These are phyloP conservation scores for Gossypium stocksii DNA, from an alignment of 345 rosid species.

Conservation along the genomic window DNA sequence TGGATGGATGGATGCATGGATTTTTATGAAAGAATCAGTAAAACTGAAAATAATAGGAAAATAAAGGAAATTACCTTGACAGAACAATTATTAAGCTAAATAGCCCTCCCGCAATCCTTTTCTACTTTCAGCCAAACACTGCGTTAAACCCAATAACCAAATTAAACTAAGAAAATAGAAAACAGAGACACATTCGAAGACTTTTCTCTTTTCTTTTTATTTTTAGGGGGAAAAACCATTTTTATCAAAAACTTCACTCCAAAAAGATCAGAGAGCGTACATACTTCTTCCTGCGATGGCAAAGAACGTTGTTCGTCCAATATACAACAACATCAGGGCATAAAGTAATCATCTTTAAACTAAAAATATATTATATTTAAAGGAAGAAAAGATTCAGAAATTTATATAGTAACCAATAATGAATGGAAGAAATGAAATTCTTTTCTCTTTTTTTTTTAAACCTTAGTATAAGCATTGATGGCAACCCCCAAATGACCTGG, in stretches of 20 bases:
- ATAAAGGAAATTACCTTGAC: slow-evolving; percentile 46
- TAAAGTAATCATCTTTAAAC: slow-evolving; percentile 61
- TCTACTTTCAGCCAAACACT: slow-evolving; percentile 87
- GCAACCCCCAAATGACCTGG: slow-evolving; percentile 78
- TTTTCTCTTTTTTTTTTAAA: slow-evolving; percentile 1
- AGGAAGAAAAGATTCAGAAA: not conserved
- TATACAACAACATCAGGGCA: slow-evolving; percentile 79
- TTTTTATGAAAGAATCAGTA: not conserved
- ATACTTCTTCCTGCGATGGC: slow-evolving; percentile 85
- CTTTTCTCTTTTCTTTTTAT: not conserved
- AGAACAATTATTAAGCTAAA: slow-evolving; percentile 59
- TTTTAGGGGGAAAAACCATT: no score
- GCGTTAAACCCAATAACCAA: slow-evolving; percentile 8
- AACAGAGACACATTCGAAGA: not conserved
- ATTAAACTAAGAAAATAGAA: not conserved
- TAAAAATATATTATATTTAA: not conserved
- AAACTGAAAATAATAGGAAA: not conserved
- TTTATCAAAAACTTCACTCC: no score
- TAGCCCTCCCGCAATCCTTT: slow-evolving; percentile 73
- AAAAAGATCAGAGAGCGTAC: slow-evolving; percentile 17
- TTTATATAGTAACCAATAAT: not conserved
- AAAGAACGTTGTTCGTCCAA: slow-evolving; percentile 90
- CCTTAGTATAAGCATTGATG: slow-evolving; percentile 88
- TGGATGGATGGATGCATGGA: no score
- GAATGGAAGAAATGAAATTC: not conserved